Base-by-base conservation (phyloP, 2,329 filamentous ascomycete genomes). In the Orbilia ellipsospora region DNA sequence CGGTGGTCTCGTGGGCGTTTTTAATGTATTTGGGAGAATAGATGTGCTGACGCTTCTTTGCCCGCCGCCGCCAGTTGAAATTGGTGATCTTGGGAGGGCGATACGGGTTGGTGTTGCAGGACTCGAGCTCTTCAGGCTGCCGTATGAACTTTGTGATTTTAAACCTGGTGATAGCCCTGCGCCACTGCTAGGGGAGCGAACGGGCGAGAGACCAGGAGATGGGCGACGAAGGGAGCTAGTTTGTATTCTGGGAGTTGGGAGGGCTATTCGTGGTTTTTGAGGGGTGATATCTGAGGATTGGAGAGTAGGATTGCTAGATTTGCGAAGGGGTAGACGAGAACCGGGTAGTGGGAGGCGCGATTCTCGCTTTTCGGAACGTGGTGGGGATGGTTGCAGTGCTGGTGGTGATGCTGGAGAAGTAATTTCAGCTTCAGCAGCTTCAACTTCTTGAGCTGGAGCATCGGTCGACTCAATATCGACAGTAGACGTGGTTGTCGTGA, bases 301-400 rank as follows among this genome's bases (percentile, higher is more conserved):
- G 6, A 74, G 23, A 2, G 63, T 15, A 1, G 63, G 56, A 42
- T 63, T 60, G 36, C 70, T 74, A n/a, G 55, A 62, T 45, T 74
- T 74, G 20, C 70, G 57, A 16, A 60, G 45, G n/a, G 70, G 70
- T 13, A 74, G 70, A 23, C 70, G 56, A 12, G 63, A 68, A 36
- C 63, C 70, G 1, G 70, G 70, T 2, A 74, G 52, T 2, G 63
- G 70, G 13, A 74, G 63, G 8, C 63, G 70, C 0, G 70, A 74
- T 26, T 68, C 63, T 28, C 65, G 65, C 20, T 74, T 74, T 28
- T 74, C 62, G 20, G 50, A 44, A 26, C 56, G 62, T 16, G 69
- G 45, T 18, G 69, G 56, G 6, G 62, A 67, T 20, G 62, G 42
- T 20, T 36, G 36, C 28, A n/a, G n/a, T 28, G 28, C 15, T 10